Conservation (phyloP, 805 yeast species). For the Brettanomyces custersianus region DNA sequence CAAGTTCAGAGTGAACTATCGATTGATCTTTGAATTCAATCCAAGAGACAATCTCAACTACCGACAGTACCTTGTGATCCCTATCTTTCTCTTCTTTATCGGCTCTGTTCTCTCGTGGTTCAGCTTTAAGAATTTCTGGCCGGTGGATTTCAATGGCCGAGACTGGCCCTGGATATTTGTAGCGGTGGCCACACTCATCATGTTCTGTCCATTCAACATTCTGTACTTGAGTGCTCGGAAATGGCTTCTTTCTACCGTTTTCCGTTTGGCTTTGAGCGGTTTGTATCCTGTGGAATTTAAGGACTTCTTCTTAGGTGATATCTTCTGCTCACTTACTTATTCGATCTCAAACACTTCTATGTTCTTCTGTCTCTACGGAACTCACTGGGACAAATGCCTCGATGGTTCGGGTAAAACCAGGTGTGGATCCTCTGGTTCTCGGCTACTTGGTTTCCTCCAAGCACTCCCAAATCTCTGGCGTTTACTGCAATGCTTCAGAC, state of each 20-base stretch:
- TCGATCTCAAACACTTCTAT: slow-evolving; percentile 78
- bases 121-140: slow-evolving; percentile 66
- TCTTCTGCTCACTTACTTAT: slow-evolving; percentile 81
- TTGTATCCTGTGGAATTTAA: slow-evolving; percentile 91
- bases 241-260: slow-evolving; percentile 66
- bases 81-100: slow-evolving; percentile 48
- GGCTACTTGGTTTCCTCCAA: slow-evolving; percentile 72
- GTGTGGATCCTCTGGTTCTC: slow-evolving; percentile 76
- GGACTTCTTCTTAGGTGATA: slow-evolving; percentile 90
- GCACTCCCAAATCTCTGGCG: slow-evolving; percentile 88
- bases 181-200: slow-evolving; percentile 37
- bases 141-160: slow-evolving; percentile 46
- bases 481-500: slow-evolving; percentile 80
- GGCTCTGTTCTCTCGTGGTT: slow-evolving; percentile 64
- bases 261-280: slow-evolving; percentile 75
- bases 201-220: slow-evolving; percentile 55
- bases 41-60: slow-evolving; percentile 56
- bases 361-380: slow-evolving; percentile 74
- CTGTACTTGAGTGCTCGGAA: slow-evolving; percentile 55
- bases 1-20: slow-evolving; percentile 70
- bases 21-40: slow-evolving; percentile 85
- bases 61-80: slow-evolving; percentile 56
- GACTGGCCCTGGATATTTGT: slow-evolving; percentile 78
- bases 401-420: slow-evolving; percentile 28
- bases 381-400: slow-evolving; percentile 53